Evolutionary conservation across 2,329 filamentous ascomycete genomes (phyloP).

Genomic region (Sarocladium strictum): DNA sequence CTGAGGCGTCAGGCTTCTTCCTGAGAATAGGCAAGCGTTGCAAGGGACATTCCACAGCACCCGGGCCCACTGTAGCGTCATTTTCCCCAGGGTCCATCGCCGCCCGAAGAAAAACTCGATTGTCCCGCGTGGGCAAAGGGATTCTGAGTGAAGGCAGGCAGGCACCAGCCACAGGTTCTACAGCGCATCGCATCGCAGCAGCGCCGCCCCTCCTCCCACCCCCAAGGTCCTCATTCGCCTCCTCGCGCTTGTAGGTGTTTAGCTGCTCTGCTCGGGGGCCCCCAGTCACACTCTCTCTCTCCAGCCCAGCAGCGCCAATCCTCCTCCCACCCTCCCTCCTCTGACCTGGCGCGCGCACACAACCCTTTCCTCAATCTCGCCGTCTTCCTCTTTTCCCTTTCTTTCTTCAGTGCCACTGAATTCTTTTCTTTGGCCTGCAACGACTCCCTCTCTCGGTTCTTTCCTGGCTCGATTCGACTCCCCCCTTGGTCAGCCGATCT

Average conservation of each 20-base stretch:
- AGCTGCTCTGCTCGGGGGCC: too few species aligned
- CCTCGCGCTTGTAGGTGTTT: too few species aligned
- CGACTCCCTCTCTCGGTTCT: conserved; percentile 9
- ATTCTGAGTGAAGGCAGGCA: too few species aligned
- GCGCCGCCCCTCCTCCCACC: conserved; percentile 8
- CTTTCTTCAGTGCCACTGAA: neutral
- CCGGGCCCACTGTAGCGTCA: neutral
- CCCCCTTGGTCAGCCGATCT: neutral
- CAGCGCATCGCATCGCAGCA: neutral
- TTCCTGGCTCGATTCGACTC: neutral
- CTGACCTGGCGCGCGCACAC: neutral
- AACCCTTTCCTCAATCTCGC: conserved; percentile 1
- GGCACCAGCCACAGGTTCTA: too few species aligned
- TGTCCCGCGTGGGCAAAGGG: too few species aligned
- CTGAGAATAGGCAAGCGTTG: too few species aligned
- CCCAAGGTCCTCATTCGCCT: conserved; percentile 5
- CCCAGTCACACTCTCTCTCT: too few species aligned
- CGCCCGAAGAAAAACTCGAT: neutral
- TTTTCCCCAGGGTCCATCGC: neutral
- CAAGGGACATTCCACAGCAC: neutral
- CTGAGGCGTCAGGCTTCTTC: neutral
- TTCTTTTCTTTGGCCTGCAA: conserved; percentile 7
- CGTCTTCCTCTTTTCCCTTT: neutral
- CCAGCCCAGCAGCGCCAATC: conserved; percentile 6
- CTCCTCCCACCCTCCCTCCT: conserved; percentile 1